Evolutionary conservation across 441 rosid genomes (phyloP).

Genomic region (Populus tomentosa): DNA sequence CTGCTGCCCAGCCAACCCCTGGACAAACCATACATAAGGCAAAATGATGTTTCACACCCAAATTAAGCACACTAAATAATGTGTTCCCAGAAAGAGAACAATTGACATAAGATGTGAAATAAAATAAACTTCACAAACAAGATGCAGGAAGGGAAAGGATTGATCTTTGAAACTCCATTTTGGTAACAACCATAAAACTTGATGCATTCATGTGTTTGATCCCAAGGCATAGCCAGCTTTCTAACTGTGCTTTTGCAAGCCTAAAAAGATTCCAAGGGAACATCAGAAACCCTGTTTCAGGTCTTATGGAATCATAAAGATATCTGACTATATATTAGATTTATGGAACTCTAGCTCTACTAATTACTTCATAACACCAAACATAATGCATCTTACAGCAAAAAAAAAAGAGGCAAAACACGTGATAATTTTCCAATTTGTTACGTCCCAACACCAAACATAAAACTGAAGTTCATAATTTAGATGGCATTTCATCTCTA

Average conservation of each 20-base stretch:
- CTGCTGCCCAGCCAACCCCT: conserved; percentile 55
- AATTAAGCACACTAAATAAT: conserved; percentile 9
- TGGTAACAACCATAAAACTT: not conserved
- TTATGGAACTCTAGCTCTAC: not conserved
- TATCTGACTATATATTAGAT: not conserved
- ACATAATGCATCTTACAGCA: not conserved
- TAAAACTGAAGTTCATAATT: not conserved
- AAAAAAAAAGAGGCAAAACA: not conserved
- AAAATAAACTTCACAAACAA: not conserved
- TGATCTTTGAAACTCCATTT: not conserved
- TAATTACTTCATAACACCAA: too few species aligned
- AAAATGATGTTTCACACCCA: conserved; percentile 1
- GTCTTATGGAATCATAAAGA: too few species aligned
- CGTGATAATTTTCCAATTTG: not conserved
- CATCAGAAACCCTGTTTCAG: not conserved
- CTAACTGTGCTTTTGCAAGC: not conserved
- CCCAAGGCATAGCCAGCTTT: not conserved
- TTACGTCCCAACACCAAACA: not conserved
- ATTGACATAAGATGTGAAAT: not conserved
- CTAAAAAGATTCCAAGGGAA: not conserved
- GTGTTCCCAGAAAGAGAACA: not conserved
- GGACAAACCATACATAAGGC: conserved; percentile 17
- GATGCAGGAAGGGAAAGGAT: not conserved
- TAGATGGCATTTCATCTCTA: too few species aligned
- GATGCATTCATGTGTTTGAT: not conserved